Evolutionary conservation across 495 filamentous ascomycete species (phyloP).

Genomic region (Chaetomium fimeti): DNA sequence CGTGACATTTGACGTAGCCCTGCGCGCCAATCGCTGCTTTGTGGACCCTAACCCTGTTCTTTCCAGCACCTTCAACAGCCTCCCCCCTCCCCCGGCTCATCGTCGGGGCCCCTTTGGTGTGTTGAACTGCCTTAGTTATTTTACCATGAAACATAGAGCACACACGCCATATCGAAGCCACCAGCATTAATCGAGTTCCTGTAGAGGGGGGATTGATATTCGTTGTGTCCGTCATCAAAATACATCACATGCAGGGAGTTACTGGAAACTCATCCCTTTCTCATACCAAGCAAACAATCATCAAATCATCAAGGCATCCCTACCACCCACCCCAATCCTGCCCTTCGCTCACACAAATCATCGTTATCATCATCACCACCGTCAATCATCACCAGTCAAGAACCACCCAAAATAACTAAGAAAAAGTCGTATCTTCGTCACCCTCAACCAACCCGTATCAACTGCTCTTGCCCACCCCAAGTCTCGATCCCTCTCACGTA

Average conservation of each 20-base stretch:
- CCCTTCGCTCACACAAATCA: background rate
- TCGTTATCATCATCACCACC: background rate
- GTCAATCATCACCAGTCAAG: background rate
- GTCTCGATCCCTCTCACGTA: background rate
- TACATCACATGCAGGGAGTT: background rate
- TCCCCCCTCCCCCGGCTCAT: too few species aligned
- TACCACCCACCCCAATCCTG: background rate
- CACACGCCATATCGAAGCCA: too few species aligned
- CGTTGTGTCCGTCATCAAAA: background rate
- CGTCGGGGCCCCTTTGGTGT: too few species aligned
- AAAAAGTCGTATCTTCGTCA: background rate
- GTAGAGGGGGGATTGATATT: background rate
- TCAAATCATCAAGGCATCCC: too few species aligned
- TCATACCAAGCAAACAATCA: background rate
- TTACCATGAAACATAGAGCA: too few species aligned
- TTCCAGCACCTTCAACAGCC: background rate
- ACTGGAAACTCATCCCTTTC: slow-evolving; percentile 2
- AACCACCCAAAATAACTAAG: background rate
- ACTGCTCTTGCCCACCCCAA: background rate
- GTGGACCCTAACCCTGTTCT: background rate
- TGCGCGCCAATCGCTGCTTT: background rate
- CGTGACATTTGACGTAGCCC: background rate
- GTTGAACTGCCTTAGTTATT: too few species aligned
- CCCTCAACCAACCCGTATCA: too few species aligned
- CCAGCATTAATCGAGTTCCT: too few species aligned